Conservation (phyloP, 2,329 filamentous ascomycete species). For the Aspergillus pseudoviridinutans region DNA sequence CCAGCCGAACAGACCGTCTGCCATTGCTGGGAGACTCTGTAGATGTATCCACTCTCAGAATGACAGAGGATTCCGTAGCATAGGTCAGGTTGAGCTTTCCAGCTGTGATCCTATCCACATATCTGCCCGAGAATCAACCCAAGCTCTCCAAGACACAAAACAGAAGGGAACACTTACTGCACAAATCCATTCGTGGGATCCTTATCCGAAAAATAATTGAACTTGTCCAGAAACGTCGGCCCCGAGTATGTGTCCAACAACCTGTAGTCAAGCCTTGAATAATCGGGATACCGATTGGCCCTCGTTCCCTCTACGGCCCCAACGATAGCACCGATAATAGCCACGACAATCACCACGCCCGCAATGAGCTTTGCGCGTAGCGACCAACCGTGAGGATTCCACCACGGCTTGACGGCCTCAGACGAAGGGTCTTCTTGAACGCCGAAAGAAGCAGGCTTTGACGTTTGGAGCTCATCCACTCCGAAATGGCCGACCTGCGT, state of each 20-base stretch:
- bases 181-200: slow-evolving; percentile 47
- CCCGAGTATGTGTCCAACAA: slow-evolving; percentile 42
- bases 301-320: slow-evolving; percentile 38
- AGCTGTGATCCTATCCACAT: slow-evolving; percentile 38
- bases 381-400: slow-evolving; percentile 52
- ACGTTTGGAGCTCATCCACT: slow-evolving; percentile 13
- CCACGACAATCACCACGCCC: slow-evolving; percentile 33
- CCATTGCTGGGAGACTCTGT: slow-evolving; percentile 57
- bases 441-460: slow-evolving; percentile 11
- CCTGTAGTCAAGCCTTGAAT: slow-evolving; percentile 37
- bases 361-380: slow-evolving; percentile 49
- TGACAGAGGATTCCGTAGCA: slow-evolving; percentile 50
- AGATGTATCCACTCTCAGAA: slow-evolving; percentile 59
- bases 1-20: slow-evolving; percentile 60
- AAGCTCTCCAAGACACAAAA: neutral
- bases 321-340: slow-evolving; percentile 49
- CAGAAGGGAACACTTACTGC: slow-evolving; percentile 37
- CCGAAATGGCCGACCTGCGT: slow-evolving; percentile 16
- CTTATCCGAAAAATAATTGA: slow-evolving; percentile 42
- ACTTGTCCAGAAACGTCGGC: slow-evolving; percentile 42
- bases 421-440: slow-evolving; percentile 3
- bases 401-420: slow-evolving; percentile 26
- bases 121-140: slow-evolving; percentile 18
- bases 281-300: slow-evolving; percentile 42
- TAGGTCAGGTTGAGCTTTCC: slow-evolving; percentile 56